Evolutionary conservation across 768 basidiomycete species (phyloP), one percentile per base, ranked within the genome.

Genomic region (Tremella yokohamensis): DNA sequence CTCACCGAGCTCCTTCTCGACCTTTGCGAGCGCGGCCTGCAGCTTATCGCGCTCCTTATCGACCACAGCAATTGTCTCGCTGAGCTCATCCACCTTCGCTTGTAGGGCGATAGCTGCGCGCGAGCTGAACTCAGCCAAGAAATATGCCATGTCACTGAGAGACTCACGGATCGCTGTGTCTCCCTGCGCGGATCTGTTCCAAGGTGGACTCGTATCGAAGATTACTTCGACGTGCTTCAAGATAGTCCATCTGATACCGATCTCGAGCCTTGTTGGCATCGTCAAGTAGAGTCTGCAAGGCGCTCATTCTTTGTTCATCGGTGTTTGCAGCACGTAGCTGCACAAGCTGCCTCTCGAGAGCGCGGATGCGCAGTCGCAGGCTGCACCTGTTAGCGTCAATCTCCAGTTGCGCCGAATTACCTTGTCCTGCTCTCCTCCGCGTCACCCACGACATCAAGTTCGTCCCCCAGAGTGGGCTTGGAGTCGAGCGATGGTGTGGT

Each of bases 211-310:
- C 85, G 29, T 94, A 74, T 2, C 87, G 81, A 29, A 94, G 80
- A 72, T 87, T 87, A 76, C 88, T 88, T 39, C 90, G 81, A 73
- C 94, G 91, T 15, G 85, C 85, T 1, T 84, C 81, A 12, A 97
- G 80, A 73, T 92, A 96, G 69, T 96, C 91, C 18, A 80, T 79
- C 75, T 97, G 91, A 68, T 94, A 94, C 26, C 90, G 82, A 26
- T 83, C 81, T 80, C 94, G 94, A 85, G 89, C 87, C 62, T 88
- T 81, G 61, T 87, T 93, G 25, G 92, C 89, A 64, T 97, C 93
- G 52, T 91, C 89, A 55, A 97, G 79, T 55, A 94, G 78, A 69
- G 90, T 92, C 78, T 97, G 90, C 24, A 96, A 79, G n/a, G 94
- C 89, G 16, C 91, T 74, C 4, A 92, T 78, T 24, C 84, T 82